Evolutionary conservation across 768 basidiomycete genomes (phyloP).

Genomic region (Lentinula sp.): DNA sequence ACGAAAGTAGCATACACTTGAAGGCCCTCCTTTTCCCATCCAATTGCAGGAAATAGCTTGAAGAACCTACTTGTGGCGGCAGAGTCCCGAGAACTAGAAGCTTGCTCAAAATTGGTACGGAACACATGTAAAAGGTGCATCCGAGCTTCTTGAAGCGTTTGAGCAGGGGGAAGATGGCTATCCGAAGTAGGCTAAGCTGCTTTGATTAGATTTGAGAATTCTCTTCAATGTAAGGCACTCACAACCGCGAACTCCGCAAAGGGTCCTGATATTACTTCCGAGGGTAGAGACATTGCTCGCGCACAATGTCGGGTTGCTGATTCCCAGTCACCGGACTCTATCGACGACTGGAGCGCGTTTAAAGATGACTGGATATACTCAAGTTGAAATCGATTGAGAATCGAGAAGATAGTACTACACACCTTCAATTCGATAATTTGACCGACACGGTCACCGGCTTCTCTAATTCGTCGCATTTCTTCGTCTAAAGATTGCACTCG

Average conservation of each 20-base stretch:
- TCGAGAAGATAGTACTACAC: not conserved
- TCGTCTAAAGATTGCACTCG: constrained; percentile 85
- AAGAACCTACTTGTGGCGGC: constrained; percentile 90
- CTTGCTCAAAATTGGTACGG: constrained; percentile 71
- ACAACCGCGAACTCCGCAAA: constrained; percentile 90
- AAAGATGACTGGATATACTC: constrained; percentile 28
- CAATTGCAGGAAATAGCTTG: constrained; percentile 93
- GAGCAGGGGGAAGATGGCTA: constrained; percentile 77
- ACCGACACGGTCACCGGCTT: constrained; percentile 86
- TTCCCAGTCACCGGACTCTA: constrained; percentile 91
- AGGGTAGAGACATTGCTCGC: constrained; percentile 80
- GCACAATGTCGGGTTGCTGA: constrained; percentile 87
- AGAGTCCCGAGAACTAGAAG: constrained; percentile 77
- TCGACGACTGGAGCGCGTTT: constrained; percentile 56
- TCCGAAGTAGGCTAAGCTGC: constrained; percentile 78
- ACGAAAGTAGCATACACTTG: constrained; percentile 92
- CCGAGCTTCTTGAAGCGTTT: constrained; percentile 73
- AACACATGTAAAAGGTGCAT: constrained; percentile 74
- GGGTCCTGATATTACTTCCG: constrained; percentile 69
- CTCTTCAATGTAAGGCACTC: constrained; percentile 20
- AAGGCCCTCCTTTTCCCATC: constrained; percentile 88
- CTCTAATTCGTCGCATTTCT: constrained; percentile 86
- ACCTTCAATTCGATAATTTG: constrained; percentile 83
- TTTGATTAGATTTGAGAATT: constrained; percentile 6
- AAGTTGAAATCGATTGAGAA: constrained; percentile 3